Percentiles rank a stretch among this genome's conserved stretches.
phyloP scores from a whole-genome alignment of 108 stramenopile genomes.

The Schizochytrium sp. region DNA sequence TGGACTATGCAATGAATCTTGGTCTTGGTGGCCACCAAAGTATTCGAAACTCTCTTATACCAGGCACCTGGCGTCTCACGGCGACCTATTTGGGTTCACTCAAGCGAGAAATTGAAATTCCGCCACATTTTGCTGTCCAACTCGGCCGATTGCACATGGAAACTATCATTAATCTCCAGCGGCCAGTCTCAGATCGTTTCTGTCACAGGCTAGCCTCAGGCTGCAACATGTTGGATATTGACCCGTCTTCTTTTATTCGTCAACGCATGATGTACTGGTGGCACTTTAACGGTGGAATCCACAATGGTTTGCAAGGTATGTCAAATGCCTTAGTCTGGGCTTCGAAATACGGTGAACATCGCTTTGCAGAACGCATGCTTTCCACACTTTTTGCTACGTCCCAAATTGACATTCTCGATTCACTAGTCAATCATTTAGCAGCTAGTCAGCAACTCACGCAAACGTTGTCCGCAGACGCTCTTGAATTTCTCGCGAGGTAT shows the following conservation, averaged over 20 bases:
- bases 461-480: slow-evolving; percentile 5
- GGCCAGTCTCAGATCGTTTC: slow-evolving; percentile 7
- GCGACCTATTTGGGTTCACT: background rate
- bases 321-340: slow-evolving; percentile 24
- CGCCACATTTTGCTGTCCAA: background rate
- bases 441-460: slow-evolving; percentile 7
- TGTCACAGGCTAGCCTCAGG: background rate
- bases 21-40: slow-evolving; percentile 20
- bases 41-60: background rate
- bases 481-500: slow-evolving; percentile 22
- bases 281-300: background rate
- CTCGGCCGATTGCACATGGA: slow-evolving; percentile 54
- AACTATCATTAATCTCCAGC: background rate
- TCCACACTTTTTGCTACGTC: slow-evolving; percentile 10
- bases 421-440: background rate
- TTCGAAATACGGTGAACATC: background rate
- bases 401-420: slow-evolving; percentile 11
- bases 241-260: background rate
- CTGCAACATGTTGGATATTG: slow-evolving; percentile 12
- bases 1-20: background rate
- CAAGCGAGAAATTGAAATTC: slow-evolving; percentile 7
- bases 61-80: background rate
- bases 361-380: background rate
- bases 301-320: slow-evolving; percentile 22
- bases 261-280: slow-evolving; percentile 43